A percentile compares a stretch with the other conserved stretches of the same genome.
phyloP scores from a whole-genome alignment of 257 asterid genomes.

The Solanum virginianum region DNA sequence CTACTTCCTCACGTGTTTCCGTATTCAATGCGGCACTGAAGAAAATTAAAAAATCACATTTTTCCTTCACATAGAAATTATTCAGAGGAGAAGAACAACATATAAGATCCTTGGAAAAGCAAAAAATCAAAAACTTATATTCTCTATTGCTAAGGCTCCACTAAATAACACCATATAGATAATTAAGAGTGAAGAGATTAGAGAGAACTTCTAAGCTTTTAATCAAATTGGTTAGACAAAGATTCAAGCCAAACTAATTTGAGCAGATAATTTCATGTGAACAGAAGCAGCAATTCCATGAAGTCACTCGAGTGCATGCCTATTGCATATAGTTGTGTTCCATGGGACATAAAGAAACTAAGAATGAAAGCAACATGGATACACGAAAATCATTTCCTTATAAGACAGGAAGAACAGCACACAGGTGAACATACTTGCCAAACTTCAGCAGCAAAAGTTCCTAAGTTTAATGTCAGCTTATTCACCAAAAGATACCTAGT shows the following conservation, averaged over 20 bases:
- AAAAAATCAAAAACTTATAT: background rate
- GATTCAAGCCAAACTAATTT: background rate
- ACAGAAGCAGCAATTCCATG: background rate
- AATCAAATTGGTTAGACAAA: background rate
- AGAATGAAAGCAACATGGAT: background rate
- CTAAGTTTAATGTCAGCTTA: background rate
- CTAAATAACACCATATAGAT: background rate
- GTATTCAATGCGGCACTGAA: constrained; percentile 87
- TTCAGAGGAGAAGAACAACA: background rate
- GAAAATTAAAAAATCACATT: constrained; percentile 10
- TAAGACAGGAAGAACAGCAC: background rate
- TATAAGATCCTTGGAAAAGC: background rate
- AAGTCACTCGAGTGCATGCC: background rate
- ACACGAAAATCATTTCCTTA: background rate
- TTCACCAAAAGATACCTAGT: background rate
- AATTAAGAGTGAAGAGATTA: background rate
- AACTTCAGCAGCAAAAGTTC: background rate
- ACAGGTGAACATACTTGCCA: background rate
- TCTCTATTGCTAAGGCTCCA: background rate
- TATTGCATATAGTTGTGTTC: background rate
- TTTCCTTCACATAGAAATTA: background rate
- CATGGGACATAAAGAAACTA: background rate
- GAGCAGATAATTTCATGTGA: background rate
- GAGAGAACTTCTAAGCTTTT: background rate
- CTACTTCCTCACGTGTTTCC: constrained; percentile 92